These are phyloP conservation scores for Drechslerella coelobrocha DNA, from an alignment of 2,329 filamentous ascomycete species.

Conservation along the genomic window DNA sequence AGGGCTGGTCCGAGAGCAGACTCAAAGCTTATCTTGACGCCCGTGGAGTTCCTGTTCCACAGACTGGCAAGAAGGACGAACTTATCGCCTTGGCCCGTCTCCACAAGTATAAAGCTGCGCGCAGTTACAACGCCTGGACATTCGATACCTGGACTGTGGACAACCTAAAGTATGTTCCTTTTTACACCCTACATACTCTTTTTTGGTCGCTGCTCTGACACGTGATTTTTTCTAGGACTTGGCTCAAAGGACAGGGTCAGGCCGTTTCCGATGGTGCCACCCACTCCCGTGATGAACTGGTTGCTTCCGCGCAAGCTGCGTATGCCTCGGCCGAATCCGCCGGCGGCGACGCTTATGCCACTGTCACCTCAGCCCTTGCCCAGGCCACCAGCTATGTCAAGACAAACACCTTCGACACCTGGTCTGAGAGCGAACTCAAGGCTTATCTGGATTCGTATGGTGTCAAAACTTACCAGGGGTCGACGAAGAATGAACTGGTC, in stretches of 20 bases:
- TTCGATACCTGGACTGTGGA: constrained; percentile 78
- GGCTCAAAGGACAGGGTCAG: constrained; percentile 61
- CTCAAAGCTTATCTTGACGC: constrained; percentile 80
- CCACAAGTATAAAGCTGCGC: constrained; percentile 72
- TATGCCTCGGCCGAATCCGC: constrained; percentile 56
- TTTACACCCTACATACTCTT: background rate
- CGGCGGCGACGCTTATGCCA: constrained; percentile 68
- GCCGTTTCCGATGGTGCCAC: constrained; percentile 69
- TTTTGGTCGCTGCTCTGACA: too few relatives aligned
- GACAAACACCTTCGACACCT: constrained; percentile 72
- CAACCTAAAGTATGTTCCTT: constrained; percentile 66
- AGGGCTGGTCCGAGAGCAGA: constrained; percentile 75
- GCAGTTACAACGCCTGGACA: constrained; percentile 75
- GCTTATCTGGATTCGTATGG: constrained; percentile 81
- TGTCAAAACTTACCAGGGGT: constrained; percentile 71
- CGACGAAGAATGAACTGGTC: constrained; percentile 72
- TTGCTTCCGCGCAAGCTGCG: constrained; percentile 67
- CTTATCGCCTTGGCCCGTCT: constrained; percentile 77
- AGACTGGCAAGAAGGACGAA: constrained; percentile 73
- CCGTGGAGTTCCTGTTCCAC: constrained; percentile 76
- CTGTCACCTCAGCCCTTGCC: constrained; percentile 73
- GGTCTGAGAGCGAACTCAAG: constrained; percentile 77
- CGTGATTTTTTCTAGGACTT: constrained; percentile 58
- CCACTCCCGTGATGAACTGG: constrained; percentile 74
- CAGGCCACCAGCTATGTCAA: constrained; percentile 71